Evolutionary conservation across 345 rosid genomes (phyloP).

Genomic region (Kandelia obovata): DNA sequence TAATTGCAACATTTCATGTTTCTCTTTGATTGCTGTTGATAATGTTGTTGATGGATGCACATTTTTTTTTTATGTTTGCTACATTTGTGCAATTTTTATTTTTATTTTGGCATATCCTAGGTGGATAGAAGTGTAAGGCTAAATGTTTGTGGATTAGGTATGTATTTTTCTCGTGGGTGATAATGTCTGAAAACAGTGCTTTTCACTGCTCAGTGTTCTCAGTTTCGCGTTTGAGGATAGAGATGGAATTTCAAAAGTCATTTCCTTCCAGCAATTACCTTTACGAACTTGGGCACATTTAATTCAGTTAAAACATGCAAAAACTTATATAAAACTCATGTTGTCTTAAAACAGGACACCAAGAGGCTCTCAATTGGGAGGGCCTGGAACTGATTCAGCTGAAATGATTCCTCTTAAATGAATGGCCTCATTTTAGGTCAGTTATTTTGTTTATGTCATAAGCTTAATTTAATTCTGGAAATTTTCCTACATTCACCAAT

Average conservation of each 20-base stretch:
- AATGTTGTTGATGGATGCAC: not conserved
- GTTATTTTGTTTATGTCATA: constrained; percentile 75
- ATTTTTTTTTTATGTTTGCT: constrained; percentile 2
- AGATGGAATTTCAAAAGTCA: constrained; percentile 38
- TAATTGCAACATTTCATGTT: not conserved
- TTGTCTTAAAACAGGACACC: constrained; percentile 98
- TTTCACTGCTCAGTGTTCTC: constrained; percentile 16
- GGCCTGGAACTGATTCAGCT: constrained; percentile 96
- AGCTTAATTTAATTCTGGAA: constrained; percentile 58
- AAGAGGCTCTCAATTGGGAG: constrained; percentile 96
- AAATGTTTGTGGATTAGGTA: constrained; percentile 22
- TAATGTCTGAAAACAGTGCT: constrained; percentile 12
- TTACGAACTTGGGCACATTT: constrained; percentile 60
- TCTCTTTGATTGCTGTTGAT: too few relatives aligned
- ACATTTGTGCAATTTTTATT: not conserved
- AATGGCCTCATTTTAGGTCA: constrained; percentile 99
- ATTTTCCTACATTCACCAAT: constrained; percentile 52
- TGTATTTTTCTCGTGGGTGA: constrained; percentile 17
- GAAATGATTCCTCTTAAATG: constrained; percentile 95
- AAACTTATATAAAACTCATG: constrained; percentile 90
- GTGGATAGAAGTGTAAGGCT: constrained; percentile 22
- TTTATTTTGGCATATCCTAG: not conserved
- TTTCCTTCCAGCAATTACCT: constrained; percentile 67
- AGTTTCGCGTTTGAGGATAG: constrained; percentile 42
- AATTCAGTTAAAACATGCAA: constrained; percentile 55